Base-by-base conservation (phyloP, 257 asterid species). In the Nicotiana benthamiana region DNA sequence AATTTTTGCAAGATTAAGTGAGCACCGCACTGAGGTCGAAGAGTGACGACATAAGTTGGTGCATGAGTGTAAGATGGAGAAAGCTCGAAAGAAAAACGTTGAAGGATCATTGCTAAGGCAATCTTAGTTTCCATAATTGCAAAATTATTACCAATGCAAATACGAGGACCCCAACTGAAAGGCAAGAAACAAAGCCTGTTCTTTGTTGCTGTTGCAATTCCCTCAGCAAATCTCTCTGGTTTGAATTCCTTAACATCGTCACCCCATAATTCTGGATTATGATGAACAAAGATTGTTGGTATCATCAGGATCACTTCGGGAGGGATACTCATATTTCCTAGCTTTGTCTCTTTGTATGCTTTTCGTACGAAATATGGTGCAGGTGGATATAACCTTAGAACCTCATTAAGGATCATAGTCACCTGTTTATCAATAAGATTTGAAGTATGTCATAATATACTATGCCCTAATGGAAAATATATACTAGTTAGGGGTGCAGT, bases 311-410 rank as follows among this genome's bases (percentile, higher is more conserved):
- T 81, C 0, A 87, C 86, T 3, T 91, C 93, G 0, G 87, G 9
- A 0, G 95, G 95, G 0, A 90, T 84, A 4, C 26, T 83, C 83
- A 85, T 27, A 3, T 84, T 83, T 26, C 93, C 93, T 0, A 91
- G 66, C 9, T 82, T 87, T 9, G 89, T 89, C n/a, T 89, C 91
- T 4, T 86, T 13, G 61, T 82, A 17, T 56, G 62, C 10, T 40
- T 56, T 62, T 8, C 91, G 56, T 11, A 84, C 43, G 27, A 89
- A 74, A n/a, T 86, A 81, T 28, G 80, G 61, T 3, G 87, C 83
- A 0, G 93, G 92, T 18, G 95, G 92, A 74, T 89, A 91, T 24
- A 91, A 28, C 54, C 95, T 86, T 2, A 91, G 66, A 53, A 87
- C 91, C 82, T 91, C 95, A 36, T 87, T 36, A n/a, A 91, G 4